A percentile compares a stretch with the other conserved stretches of the same genome.
phyloP scores from a whole-genome alignment of 2,329 filamentous ascomycete species.

The Paraphaeosphaeria sporulosa region DNA sequence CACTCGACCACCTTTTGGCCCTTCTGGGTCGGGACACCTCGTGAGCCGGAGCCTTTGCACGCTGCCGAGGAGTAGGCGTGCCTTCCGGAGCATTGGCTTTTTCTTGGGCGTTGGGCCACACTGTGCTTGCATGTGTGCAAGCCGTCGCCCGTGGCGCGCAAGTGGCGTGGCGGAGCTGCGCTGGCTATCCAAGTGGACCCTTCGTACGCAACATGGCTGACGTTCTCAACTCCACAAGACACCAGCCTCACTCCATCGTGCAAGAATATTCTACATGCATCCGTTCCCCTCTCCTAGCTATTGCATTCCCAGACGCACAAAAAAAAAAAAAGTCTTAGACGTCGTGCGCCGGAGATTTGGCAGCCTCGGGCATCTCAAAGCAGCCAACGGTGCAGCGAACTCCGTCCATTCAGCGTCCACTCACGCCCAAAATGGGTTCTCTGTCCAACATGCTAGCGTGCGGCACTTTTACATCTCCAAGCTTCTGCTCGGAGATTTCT shows the following conservation, averaged over 20 bases:
- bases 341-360: conserved; percentile 9
- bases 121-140: not conserved
- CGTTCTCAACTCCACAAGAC: not conserved
- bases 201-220: conserved; percentile 12
- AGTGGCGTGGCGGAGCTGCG: conserved; percentile 11
- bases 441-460: not conserved
- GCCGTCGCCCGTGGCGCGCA: conserved; percentile 5
- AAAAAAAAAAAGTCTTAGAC: not conserved
- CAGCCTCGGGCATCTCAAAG: conserved; percentile 7
- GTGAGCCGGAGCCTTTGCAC: not conserved
- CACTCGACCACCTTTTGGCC: not conserved
- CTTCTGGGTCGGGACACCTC: not conserved
- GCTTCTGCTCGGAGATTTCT: conserved; percentile 6
- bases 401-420: not conserved
- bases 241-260: not conserved
- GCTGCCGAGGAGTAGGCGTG: not conserved
- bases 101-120: not conserved
- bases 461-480: conserved; percentile 4
- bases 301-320: not conserved
- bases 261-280: not conserved
- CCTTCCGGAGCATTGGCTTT: not conserved
- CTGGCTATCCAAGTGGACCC: not conserved
- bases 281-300: conserved; percentile 5
- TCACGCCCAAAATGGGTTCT: not conserved
- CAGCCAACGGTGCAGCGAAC: not conserved